Evolutionary conservation across 1,284 basidiomycete genomes (phyloP), one percentile per base, ranked within the genome.

Genomic region (Malassezia sp.): DNA sequence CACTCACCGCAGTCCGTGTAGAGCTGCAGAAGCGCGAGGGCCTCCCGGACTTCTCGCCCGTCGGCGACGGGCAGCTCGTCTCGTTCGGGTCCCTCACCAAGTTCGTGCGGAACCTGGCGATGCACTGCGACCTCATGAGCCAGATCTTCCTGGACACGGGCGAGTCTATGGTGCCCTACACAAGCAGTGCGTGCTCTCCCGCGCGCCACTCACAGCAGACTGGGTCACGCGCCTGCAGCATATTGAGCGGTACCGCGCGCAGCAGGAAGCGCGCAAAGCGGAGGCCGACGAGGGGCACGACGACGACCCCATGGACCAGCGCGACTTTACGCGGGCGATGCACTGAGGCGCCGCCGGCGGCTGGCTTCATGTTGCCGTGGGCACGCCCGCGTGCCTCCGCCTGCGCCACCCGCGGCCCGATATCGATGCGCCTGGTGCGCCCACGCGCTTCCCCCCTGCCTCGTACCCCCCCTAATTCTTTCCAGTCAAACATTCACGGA

Each of bases 121-220:
- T 70, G 49, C 58, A 67, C 35, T 54, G 56, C 38, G 64, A 66
- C 38, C 51, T 68, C 12, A 61, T 67, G 38, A 61, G 61, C 36
- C 67, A 67, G 46, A 68, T 70, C 42, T 64, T 56, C 34, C 34
- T 62, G 24, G 66, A 63, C 32, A 67, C 67, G 34, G 65, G 57
- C 38, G 61, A 62, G 32, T 59, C 58, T 2, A 62, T 64, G 63
- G 57, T 59, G 43, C 60, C 61, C 20, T 70, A 63, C 30, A 49
- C 51, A 38, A 64, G 59, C 49, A 70, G n/a, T n/a, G n/a, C n/a
- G n/a, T n/a, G n/a, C n/a, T n/a, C n/a, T n/a, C 31, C 15, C 17
- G 28, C 14, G 20, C 20, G 23, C n/a, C 23, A 4, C n/a, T 12
- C 32, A 52, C 44, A n/a, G n/a, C n/a, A n/a, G n/a, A 65, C 33